Evolutionary conservation across 129 eudicot genomes (phyloP).

Genomic region (Lactuca saligna): DNA sequence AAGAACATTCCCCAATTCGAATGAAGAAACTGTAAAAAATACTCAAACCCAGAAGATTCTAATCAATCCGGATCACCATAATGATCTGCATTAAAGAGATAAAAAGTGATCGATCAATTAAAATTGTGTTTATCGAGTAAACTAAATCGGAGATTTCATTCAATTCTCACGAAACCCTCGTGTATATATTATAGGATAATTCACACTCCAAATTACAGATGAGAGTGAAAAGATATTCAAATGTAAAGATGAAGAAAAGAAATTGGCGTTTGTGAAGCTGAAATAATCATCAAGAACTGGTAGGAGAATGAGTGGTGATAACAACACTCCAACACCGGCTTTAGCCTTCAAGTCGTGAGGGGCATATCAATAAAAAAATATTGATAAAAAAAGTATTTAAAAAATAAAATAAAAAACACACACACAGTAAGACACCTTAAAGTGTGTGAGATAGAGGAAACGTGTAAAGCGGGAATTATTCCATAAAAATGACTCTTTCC

Average conservation of each 20-base stretch:
- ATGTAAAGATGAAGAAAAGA: background rate
- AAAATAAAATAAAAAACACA: background rate
- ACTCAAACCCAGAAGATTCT: background rate
- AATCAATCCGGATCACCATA: background rate
- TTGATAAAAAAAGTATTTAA: background rate
- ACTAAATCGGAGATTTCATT: constrained; percentile 3
- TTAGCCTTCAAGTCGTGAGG: constrained; percentile 35
- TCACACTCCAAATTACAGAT: background rate
- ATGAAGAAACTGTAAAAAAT: constrained; percentile 17
- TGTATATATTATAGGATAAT: background rate
- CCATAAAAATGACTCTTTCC: constrained; percentile 37
- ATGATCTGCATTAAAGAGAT: constrained; percentile 23
- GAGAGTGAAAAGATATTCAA: background rate
- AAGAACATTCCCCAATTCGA: constrained; percentile 47
- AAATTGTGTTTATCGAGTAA: constrained; percentile 13
- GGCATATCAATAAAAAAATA: constrained; percentile 24
- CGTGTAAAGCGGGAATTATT: constrained; percentile 41
- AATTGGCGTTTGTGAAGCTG: background rate
- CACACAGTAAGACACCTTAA: constrained; percentile 13
- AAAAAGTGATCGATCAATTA: constrained; percentile 14
- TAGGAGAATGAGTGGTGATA: constrained; percentile 23
- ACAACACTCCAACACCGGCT: constrained; percentile 34
- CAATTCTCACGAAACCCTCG: background rate
- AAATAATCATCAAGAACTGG: constrained; percentile 17
- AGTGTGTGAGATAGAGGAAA: constrained; percentile 30